Percentiles rank a stretch among this genome's conserved stretches.
phyloP scores from a whole-genome alignment of 1,284 basidiomycete genomes.

The Tilletiaria anomala region DNA sequence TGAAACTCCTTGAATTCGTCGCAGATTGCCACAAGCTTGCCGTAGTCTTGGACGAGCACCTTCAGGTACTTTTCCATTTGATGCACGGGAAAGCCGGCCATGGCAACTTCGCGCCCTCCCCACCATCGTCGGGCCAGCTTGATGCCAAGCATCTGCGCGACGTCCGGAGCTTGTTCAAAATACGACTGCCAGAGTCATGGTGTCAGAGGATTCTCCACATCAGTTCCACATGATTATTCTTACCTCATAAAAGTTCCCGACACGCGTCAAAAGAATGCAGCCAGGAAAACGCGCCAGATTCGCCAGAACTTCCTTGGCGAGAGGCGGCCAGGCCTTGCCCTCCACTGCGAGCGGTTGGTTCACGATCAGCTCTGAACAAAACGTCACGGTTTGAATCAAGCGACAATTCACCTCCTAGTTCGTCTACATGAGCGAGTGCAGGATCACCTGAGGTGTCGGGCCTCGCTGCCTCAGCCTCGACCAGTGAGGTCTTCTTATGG shows the following conservation, averaged over 20 bases:
- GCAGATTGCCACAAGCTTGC: constrained; percentile 29
- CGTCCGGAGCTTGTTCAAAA: constrained; percentile 28
- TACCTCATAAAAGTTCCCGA: constrained; percentile 36
- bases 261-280: constrained; percentile 33
- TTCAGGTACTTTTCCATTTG: constrained; percentile 38
- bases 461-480: too few species aligned
- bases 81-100: constrained; percentile 34
- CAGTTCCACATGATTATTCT: neutral
- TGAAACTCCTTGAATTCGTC: constrained; percentile 22
- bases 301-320: constrained; percentile 24
- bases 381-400: too few species aligned
- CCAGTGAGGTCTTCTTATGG: too few species aligned
- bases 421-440: too few species aligned
- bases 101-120: constrained; percentile 23
- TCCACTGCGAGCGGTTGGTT: too few species aligned
- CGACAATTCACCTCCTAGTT: too few species aligned
- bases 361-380: too few species aligned
- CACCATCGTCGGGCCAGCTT: constrained; percentile 27
- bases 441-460: too few species aligned
- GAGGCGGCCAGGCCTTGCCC: constrained; percentile 35
- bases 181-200: constrained; percentile 13
- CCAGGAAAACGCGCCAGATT: constrained; percentile 25
- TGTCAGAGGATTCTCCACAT: neutral
- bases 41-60: constrained; percentile 27
- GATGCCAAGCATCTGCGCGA: constrained; percentile 22